Evolutionary conservation across 495 filamentous ascomycete species (phyloP), one percentile per base, ranked within the genome.

Genomic region (Xylaria castorea): DNA sequence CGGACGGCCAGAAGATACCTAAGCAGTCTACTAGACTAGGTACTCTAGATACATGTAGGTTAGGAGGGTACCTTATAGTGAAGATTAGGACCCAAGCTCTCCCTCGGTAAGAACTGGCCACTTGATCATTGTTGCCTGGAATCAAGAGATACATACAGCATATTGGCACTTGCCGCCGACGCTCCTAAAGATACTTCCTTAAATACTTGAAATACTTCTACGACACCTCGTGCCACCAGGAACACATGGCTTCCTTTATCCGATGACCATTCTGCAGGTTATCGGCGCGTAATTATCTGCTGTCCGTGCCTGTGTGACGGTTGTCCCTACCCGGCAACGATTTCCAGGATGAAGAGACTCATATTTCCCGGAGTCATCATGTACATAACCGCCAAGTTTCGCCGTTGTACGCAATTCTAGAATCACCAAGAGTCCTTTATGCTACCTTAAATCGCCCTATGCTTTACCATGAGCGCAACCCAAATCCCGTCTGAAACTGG

Each of bases 361-460:
- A 74, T 80, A 80, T 80, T 79, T 79, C 79, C 81, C 80, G 81
- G 75, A 73, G 75, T 77, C 77, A 70, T 78, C 71, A 74, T 77
- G 74, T 75, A 77, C 58, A 72, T 71, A 79, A 76, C 77, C 77
- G 73, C 69, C 70, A 64, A 76, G 69, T 60, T 73, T 71, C 72
- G 70, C 61, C 73, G 79, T 79, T 57, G 53, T 62, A 78, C 63
- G 68, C 66, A 65, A 71, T 57, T 22, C 20, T 16, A 46, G 18
- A 63, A 70, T 74, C 62, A 12, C 67, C 70, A 74, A 50, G 57
- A 55, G 22, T 57, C 34, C 60, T 55, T 50, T 46, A 14, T 46
- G 22, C 40, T 63, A 42, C 62, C 55, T 68, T 72, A 55, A 79
- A 75, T 75, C 73, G 77, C 68, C 66, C 70, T 73, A 75, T 73